Evolutionary conservation across 2,329 filamentous ascomycete genomes (phyloP).

Genomic region (Venturia pyrina): DNA sequence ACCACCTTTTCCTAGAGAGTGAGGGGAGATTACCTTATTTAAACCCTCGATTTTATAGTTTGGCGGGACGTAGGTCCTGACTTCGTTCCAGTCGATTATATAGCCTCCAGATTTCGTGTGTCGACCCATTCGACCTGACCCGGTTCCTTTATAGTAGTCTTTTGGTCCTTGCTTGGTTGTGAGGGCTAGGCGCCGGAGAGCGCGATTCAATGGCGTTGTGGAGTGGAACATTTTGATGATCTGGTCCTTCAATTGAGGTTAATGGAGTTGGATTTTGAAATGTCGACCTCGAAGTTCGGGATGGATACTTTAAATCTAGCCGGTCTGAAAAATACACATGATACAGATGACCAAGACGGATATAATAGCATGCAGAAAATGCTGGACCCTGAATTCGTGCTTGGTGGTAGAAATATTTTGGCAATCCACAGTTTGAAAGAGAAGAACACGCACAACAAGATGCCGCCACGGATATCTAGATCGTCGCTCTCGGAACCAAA

Average conservation of each 20-base stretch:
- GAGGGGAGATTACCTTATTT: neutral
- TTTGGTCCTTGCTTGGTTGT: constrained; percentile 90
- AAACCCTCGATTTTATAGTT: constrained; percentile 13
- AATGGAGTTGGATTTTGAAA: neutral
- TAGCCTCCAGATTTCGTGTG: constrained; percentile 81
- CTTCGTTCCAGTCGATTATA: constrained; percentile 72
- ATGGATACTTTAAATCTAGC: neutral
- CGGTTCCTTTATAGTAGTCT: constrained; percentile 95
- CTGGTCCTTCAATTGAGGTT: constrained; percentile 10
- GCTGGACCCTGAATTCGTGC: neutral
- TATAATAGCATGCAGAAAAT: neutral
- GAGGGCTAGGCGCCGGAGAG: constrained; percentile 65
- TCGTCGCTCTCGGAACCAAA: constrained; percentile 20
- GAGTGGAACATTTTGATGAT: constrained; percentile 47
- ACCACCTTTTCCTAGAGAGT: constrained; percentile 15
- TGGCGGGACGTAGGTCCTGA: constrained; percentile 83
- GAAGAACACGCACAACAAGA: constrained; percentile 19
- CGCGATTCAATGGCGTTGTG: constrained; percentile 55
- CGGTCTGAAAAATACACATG: neutral
- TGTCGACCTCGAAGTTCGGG: neutral
- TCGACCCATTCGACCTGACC: constrained; percentile 75
- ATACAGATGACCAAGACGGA: neutral
- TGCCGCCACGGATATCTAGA: constrained; percentile 37
- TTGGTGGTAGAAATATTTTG: constrained; percentile 8
- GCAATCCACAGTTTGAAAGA: neutral